A percentile compares a stretch with the other conserved stretches of the same genome.
Conservation (phyloP, 176 grass and related monocot genomes). For the Juncus inflexus region DNA sequence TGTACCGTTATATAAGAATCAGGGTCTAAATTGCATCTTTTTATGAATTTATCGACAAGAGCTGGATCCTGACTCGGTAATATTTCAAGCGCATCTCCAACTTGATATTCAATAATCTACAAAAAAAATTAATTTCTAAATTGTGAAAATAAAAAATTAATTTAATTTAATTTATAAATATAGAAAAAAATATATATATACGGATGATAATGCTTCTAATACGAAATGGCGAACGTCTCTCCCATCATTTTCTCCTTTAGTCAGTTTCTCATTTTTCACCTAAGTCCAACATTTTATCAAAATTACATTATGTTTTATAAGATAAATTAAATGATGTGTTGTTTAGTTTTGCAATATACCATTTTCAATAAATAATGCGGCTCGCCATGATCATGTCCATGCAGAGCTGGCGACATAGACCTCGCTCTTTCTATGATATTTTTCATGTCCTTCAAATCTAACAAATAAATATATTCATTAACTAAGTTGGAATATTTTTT, state of each 20-base stretch:
- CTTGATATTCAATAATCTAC: constrained; percentile 70
- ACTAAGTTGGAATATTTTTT: not conserved
- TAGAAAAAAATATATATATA: constrained; percentile 29
- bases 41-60: constrained; percentile 71
- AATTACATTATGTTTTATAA: not conserved
- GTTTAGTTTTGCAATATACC: constrained; percentile 34
- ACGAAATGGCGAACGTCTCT: constrained; percentile 86
- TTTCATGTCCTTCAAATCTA: constrained; percentile 40
- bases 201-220: constrained; percentile 60
- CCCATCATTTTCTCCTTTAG: constrained; percentile 39
- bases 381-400: constrained; percentile 54
- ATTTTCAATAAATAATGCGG: constrained; percentile 70
- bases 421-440: constrained; percentile 61
- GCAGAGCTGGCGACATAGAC: constrained; percentile 58
- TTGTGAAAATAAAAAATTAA: no score
- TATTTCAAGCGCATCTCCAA: constrained; percentile 69
- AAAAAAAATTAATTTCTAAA: not conserved
- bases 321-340: not conserved
- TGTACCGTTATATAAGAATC: constrained; percentile 84
- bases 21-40: constrained; percentile 77
- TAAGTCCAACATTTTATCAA: constrained; percentile 8
- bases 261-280: constrained; percentile 39
- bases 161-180: not conserved
- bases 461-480: constrained; percentile 15
- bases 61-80: constrained; percentile 68